Conservation (phyloP, 139 green algal genomes). For the Ettlia oleoabundans region DNA sequence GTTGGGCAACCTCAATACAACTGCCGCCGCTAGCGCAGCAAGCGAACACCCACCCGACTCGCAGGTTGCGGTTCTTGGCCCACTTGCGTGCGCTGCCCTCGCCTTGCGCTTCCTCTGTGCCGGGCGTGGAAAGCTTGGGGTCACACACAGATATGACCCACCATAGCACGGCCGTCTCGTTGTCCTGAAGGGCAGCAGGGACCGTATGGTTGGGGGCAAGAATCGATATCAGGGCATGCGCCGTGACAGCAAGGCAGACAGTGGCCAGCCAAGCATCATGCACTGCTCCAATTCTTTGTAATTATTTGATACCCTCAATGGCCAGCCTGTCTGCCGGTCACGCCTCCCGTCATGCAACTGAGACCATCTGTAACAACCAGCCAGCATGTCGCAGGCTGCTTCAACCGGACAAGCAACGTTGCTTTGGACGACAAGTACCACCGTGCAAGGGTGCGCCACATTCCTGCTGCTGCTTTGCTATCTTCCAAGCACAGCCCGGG, state of each 20-base stretch:
- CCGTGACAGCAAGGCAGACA: too few relatives aligned
- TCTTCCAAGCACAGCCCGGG: too few relatives aligned
- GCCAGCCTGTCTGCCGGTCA: too few relatives aligned
- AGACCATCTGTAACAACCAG: too few relatives aligned
- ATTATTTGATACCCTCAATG: background rate
- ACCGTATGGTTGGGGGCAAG: background rate
- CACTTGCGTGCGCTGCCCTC: background rate
- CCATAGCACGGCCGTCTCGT: background rate
- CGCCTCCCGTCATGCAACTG: too few relatives aligned
- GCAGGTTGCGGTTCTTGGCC: background rate
- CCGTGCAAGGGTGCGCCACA: background rate
- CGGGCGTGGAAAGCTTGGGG: background rate
- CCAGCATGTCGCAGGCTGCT: too few relatives aligned
- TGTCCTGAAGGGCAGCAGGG: background rate
- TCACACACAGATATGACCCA: slow-evolving; percentile 2
- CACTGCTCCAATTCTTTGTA: background rate
- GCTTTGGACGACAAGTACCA: background rate
- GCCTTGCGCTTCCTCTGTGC: background rate
- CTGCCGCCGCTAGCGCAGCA: background rate
- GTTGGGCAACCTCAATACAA: background rate
- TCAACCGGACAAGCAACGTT: too few relatives aligned
- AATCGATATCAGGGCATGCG: too few relatives aligned
- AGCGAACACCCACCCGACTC: background rate
- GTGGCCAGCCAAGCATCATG: background rate
- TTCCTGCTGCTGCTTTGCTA: too few relatives aligned